Evolutionary conservation across 805 yeast species (phyloP).

Genomic region (Myxozyma neotropica): DNA sequence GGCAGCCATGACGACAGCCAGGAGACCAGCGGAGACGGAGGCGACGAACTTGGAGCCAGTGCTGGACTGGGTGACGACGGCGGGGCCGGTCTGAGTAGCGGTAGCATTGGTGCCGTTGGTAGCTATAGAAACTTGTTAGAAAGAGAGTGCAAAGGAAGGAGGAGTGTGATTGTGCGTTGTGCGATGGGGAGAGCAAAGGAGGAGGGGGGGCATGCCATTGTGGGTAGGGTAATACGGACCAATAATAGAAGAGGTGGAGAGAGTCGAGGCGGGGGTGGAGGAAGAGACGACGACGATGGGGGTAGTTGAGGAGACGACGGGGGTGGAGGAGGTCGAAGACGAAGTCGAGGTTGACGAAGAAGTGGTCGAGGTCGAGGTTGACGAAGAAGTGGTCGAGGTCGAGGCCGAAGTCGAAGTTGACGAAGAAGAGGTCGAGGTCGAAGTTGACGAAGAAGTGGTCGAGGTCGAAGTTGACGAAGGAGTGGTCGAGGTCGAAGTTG

Average conservation of each 20-base stretch:
- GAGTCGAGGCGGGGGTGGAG: slow-evolving; percentile 37
- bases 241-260: slow-evolving; percentile 33
- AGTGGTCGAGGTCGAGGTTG: slow-evolving; percentile 20
- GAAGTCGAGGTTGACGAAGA: slow-evolving; percentile 25
- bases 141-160: background rate
- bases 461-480: slow-evolving; percentile 20
- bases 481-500: slow-evolving; percentile 17
- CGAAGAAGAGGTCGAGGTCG: slow-evolving; percentile 37
- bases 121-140: slow-evolving; percentile 11
- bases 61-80: slow-evolving; percentile 19
- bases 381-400: slow-evolving; percentile 25
- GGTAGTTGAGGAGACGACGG: slow-evolving; percentile 36
- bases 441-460: slow-evolving; percentile 24
- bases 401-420: slow-evolving; percentile 26
- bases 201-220: slow-evolving; percentile 23
- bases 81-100: slow-evolving; percentile 22
- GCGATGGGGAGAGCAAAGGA: background rate
- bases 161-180: background rate
- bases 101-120: slow-evolving; percentile 13
- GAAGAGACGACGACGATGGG: slow-evolving; percentile 38
- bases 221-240: slow-evolving; percentile 11
- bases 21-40: slow-evolving; percentile 28
- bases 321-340: slow-evolving; percentile 31
- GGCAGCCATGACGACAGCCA: slow-evolving; percentile 32
- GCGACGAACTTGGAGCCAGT: slow-evolving; percentile 24